Percentiles rank a stretch among this genome's conserved stretches.
Conservation (phyloP, 129 eudicot genomes). For the Chrysanthemum lavandulifolium region DNA sequence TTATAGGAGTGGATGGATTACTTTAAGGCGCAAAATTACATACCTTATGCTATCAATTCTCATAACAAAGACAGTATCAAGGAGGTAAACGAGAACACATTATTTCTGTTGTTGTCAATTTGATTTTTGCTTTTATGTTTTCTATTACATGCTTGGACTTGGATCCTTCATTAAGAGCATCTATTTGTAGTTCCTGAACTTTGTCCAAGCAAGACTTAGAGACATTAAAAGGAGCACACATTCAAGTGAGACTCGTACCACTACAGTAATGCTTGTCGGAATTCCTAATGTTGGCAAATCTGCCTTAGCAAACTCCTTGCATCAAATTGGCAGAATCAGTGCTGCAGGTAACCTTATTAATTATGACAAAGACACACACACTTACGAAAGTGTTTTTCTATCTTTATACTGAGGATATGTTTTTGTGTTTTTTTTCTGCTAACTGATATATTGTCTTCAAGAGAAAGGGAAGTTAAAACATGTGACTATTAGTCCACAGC, state of each 20-base stretch:
- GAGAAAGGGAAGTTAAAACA: conserved; percentile 90
- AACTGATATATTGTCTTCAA: conserved; percentile 25
- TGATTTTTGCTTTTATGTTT: neutral
- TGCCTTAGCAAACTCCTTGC: conserved; percentile 81
- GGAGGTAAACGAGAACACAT: conserved; percentile 47
- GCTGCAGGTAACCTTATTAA: conserved; percentile 57
- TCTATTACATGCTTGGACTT: conserved; percentile 7
- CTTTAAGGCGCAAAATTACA: conserved; percentile 44
- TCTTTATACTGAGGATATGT: neutral
- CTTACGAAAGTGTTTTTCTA: neutral
- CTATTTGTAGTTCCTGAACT: conserved; percentile 60
- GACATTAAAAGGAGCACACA: too few relatives aligned
- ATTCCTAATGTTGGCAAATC: conserved; percentile 93
- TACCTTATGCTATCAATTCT: conserved; percentile 60
- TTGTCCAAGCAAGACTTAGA: conserved; percentile 69
- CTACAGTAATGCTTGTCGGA: conserved; percentile 76
- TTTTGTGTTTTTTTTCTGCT: conserved; percentile 18
- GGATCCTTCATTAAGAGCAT: conserved; percentile 7
- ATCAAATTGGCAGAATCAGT: conserved; percentile 74
- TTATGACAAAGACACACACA: neutral
- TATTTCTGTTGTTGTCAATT: neutral
- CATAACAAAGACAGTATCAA: conserved; percentile 69
- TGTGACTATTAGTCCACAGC: conserved; percentile 64
- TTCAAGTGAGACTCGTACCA: conserved; percentile 39
- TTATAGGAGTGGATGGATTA: conserved; percentile 65